Base-by-base conservation (phyloP, 2,329 filamentous ascomycete genomes). In the Arthrocladium fulminans region DNA sequence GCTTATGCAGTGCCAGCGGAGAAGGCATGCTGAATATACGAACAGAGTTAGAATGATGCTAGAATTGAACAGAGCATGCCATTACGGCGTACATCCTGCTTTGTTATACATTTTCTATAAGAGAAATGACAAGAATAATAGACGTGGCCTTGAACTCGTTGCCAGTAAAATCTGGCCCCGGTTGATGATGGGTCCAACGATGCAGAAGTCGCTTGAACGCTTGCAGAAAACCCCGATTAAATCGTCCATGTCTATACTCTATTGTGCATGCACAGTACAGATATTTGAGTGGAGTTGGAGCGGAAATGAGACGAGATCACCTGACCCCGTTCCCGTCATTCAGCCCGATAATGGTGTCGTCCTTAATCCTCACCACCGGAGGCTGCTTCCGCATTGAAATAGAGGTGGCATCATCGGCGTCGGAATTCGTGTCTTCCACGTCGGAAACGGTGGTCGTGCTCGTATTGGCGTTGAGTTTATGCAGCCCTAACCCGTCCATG, bases 401-500 rank as follows among this genome's bases (percentile, higher is more conserved):
- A 29, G 19, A 39, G 19, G 2, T 20, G 9, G 42, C 4, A 27
- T 38, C 44, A 23, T 38, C 39, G 10, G 47, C 47, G 15, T 44
- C 47, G 32, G 47, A 38, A 30, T 44, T 44, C n/a, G 40, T 44
- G 39, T 23, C 32, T 37, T 49, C 38, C 3, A 35, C 19, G 13
- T 37, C 39, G 9, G 20, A 5, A 19, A 5, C 24, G 15, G 15
- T 4, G 13, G 13, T 32, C 7, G 43, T 3, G 12, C n/a, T 46
- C 7, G 43, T 10, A 35, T 20, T 37, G 15, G 25, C 23, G 12
- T 37, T 43, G 24, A 54, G 40, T 35, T 53, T 56, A 34, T 60
- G 54, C 47, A 56, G 48, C n/a, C 54, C 56, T 39, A 59, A 41
- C 4, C 57, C 57, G 8, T 60, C 57, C 57, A 59, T 59, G 20